Percentiles rank a stretch among this genome's conserved stretches.
Evolutionary conservation across 2,329 filamentous ascomycete species (phyloP).

Genomic region (Colletotrichum simmondsii): DNA sequence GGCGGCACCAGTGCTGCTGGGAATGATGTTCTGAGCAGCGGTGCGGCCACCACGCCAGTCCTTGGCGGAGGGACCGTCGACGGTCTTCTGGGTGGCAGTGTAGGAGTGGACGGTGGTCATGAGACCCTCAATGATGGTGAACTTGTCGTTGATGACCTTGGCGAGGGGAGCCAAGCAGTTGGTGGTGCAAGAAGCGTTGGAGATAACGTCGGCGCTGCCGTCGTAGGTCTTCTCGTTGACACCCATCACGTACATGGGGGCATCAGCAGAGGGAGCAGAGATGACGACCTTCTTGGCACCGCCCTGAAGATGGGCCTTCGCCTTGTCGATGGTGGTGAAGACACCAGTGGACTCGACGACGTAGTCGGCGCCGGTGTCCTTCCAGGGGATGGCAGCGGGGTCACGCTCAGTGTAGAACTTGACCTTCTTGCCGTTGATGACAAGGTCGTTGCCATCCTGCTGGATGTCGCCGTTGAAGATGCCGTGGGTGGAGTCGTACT

Average conservation of each 20-base stretch:
- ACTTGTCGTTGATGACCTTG: slow-evolving; percentile 99
- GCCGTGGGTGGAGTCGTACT: slow-evolving; percentile 98
- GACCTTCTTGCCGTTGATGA: slow-evolving; percentile 94
- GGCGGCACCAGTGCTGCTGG: slow-evolving; percentile 97
- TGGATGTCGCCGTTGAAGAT: slow-evolving; percentile 92
- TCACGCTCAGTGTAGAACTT: slow-evolving; percentile 95
- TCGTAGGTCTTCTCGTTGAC: slow-evolving; percentile 97
- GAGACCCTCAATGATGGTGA: slow-evolving; percentile 95
- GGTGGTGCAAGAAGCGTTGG: slow-evolving; percentile 99
- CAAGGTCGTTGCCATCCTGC: slow-evolving; percentile 76
- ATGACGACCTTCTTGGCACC: slow-evolving; percentile 98
- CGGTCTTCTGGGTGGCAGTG: slow-evolving; percentile 99
- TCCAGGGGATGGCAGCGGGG: slow-evolving; percentile 91
- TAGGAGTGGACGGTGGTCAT: slow-evolving; percentile 99
- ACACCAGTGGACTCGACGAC: slow-evolving; percentile 98
- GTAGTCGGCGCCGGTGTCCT: slow-evolving; percentile 88
- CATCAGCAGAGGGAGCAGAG: slow-evolving; percentile 92
- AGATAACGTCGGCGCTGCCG: slow-evolving; percentile 90
- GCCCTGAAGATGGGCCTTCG: slow-evolving; percentile 91
- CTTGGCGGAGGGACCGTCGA: slow-evolving; percentile 97
- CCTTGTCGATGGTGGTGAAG: slow-evolving; percentile 99
- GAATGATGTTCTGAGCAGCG: slow-evolving; percentile 99
- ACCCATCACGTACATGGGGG: slow-evolving; percentile 99
- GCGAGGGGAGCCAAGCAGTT: slow-evolving; percentile 99
- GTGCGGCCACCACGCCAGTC: slow-evolving; percentile 99